Base-by-base conservation (phyloP, 495 filamentous ascomycete genomes). In the Thermochaetoides thermophila region DNA sequence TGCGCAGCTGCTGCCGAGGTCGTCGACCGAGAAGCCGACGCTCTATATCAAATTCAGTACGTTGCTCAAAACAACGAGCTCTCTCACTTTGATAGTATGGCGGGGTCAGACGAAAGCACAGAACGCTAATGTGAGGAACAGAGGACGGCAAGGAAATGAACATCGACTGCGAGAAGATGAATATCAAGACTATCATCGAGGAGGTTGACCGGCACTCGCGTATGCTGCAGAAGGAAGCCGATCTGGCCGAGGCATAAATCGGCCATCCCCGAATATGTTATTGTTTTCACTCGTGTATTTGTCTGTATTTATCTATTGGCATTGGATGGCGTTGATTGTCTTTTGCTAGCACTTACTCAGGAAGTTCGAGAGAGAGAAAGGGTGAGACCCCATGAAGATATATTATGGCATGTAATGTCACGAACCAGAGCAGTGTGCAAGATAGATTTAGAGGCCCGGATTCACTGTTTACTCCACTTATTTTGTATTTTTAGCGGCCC, bases 201-300 rank as follows among this genome's bases (percentile, higher is more conserved):
- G 84, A 95, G 58, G 74, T 93, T 24, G 80, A 94, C 52, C 70
- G 91, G 35, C 81, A 96, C 64, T 91, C 83, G 26, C 66, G 91
- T 31, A 55, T 59, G 23, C 55, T 99, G 50, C 73, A 78, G 42
- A 71, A 92, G 46, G 73, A 84, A 59, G 78, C 82, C 39, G 84
- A 86, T 43, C 52, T 99, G 53, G 66, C 73, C 43, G 73, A 70
- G 21, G 77, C 39, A 32, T 46, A 41, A 46, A 45, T 14, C 1
- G n/a, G 6, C 15, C 8, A 27, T 17, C n/a, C 7, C n/a, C n/a
- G 20, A 26, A 18, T 21, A 11, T 13, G 25, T 21, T 28, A 27
- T 7, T 43, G 13, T 18, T 22, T 11, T 20, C 3, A 9, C 13
- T 30, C 22, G 27, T 25, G 30, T 31, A 20, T 43, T 14, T 37